phyloP scores from a whole-genome alignment of 768 basidiomycete genomes.

The Tephrocybe rancida region DNA sequence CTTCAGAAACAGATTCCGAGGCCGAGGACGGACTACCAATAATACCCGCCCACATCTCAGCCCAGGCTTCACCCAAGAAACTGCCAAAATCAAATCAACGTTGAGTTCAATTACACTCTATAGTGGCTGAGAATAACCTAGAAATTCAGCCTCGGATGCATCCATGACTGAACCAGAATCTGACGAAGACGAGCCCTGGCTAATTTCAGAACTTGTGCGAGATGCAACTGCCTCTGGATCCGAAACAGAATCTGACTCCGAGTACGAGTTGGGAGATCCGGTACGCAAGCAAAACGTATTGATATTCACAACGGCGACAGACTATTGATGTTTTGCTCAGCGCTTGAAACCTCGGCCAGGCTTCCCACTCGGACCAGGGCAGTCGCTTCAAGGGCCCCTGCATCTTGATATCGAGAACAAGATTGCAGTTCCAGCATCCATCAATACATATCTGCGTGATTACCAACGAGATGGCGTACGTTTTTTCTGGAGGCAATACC shows the following conservation, averaged over 20 bases:
- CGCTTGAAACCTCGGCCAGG: constrained; percentile 50
- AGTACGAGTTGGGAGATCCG: constrained; percentile 28
- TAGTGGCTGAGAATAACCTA: not conserved
- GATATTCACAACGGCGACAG: not conserved
- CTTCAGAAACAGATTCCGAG: constrained; percentile 29
- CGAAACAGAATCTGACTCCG: constrained; percentile 49
- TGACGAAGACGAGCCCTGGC: constrained; percentile 20
- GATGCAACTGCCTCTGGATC: constrained; percentile 23
- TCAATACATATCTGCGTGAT: constrained; percentile 86
- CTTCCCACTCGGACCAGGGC: constrained; percentile 49
- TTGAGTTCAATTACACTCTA: not conserved
- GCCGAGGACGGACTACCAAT: constrained; percentile 5
- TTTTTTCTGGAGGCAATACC: constrained; percentile 80
- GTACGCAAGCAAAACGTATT: constrained; percentile 19
- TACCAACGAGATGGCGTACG: constrained; percentile 88
- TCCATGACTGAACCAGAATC: constrained; percentile 42
- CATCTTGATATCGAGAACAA: constrained; percentile 48
- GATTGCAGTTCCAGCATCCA: constrained; percentile 61
- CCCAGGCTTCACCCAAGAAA: constrained; percentile 5
- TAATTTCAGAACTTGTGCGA: not conserved
- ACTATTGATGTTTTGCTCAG: not conserved
- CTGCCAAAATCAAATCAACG: constrained; percentile 8
- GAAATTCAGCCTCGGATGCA: constrained; percentile 13
- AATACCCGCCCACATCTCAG: not conserved
- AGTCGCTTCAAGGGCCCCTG: constrained; percentile 45